phyloP scores from a whole-genome alignment of 2,329 filamentous ascomycete genomes.

The Penicillium sp. region DNA sequence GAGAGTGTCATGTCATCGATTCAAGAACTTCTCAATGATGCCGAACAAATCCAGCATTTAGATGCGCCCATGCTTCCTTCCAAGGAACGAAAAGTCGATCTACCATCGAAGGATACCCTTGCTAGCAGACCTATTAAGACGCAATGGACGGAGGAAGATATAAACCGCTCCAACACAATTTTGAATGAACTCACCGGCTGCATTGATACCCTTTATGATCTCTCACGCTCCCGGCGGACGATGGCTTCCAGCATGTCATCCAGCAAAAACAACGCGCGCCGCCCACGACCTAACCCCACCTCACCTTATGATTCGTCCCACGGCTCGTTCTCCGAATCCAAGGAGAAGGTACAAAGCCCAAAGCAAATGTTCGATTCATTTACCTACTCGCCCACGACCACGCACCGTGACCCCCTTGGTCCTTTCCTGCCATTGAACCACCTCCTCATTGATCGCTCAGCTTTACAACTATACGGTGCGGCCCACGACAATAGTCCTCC shows the following conservation, averaged over 20 bases:
- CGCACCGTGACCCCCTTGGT: conserved; percentile 23
- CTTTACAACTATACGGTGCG: conserved; percentile 39
- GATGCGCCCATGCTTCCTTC: conserved; percentile 40
- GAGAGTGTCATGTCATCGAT: conserved; percentile 64
- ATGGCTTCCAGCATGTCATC: conserved; percentile 41
- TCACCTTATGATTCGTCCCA: conserved; percentile 32
- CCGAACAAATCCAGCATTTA: conserved; percentile 55
- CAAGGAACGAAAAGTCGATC: conserved; percentile 35
- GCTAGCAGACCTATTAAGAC: conserved; percentile 37
- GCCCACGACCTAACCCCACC: conserved; percentile 26
- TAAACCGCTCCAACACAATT: conserved; percentile 56
- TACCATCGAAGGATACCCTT: conserved; percentile 31
- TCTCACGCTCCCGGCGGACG: conserved; percentile 57
- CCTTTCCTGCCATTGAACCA: conserved; percentile 28
- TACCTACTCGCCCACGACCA: conserved; percentile 25
- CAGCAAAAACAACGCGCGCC: conserved; percentile 27
- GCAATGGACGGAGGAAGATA: conserved; percentile 51
- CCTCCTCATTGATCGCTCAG: conserved; percentile 41
- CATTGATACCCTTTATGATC: conserved; percentile 63
- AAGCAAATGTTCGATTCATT: conserved; percentile 26
- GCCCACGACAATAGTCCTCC: conserved; percentile 43
- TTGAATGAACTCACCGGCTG: conserved; percentile 60
- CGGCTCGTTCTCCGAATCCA: conserved; percentile 39
- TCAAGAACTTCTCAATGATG: conserved; percentile 61
- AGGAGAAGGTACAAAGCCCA: conserved; percentile 24